Percentiles rank a stretch among this genome's conserved stretches.
Evolutionary conservation across 2,329 filamentous ascomycete species (phyloP).

Genomic region (Xylogone sp.): DNA sequence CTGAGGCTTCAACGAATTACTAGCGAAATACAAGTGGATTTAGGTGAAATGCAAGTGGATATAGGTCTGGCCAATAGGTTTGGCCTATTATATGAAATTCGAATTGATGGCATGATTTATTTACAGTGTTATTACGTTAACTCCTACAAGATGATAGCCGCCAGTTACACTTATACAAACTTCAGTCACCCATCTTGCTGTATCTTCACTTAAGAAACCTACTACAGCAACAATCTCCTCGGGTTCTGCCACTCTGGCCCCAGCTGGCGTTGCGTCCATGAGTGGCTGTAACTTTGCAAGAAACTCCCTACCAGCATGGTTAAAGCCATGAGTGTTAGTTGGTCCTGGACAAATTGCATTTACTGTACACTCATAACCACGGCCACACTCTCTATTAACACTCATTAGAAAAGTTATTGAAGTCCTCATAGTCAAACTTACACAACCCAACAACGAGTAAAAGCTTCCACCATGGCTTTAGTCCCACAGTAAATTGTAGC

Average conservation of each 20-base stretch:
- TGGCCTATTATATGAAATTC: too few relatives aligned
- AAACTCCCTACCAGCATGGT: conserved; percentile 32
- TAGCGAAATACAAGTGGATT: too few relatives aligned
- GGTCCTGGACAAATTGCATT: conserved; percentile 41
- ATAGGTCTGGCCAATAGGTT: too few relatives aligned
- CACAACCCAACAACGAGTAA: conserved; percentile 37
- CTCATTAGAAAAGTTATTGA: too few relatives aligned
- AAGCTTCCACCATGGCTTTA: conserved; percentile 46
- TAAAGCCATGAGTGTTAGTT: conserved; percentile 34
- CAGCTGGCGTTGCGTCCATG: conserved; percentile 40
- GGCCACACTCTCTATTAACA: too few relatives aligned
- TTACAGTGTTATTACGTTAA: too few relatives aligned
- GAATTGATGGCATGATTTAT: too few relatives aligned
- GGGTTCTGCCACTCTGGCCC: conserved; percentile 36
- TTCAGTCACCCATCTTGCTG: conserved; percentile 45
- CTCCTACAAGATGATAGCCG: too few relatives aligned
- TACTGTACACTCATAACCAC: conserved; percentile 41
- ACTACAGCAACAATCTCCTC: conserved; percentile 45
- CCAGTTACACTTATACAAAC: conserved; percentile 31
- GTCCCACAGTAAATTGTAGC: conserved; percentile 46
- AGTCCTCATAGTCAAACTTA: too few relatives aligned
- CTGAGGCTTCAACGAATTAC: too few relatives aligned
- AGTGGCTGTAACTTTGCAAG: conserved; percentile 38
- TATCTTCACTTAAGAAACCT: conserved; percentile 39
- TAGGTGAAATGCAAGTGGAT: too few relatives aligned